These are phyloP conservation scores for Ceratobasidium sp. DNA, from an alignment of 1,284 basidiomycete genomes.

Conservation along the genomic window DNA sequence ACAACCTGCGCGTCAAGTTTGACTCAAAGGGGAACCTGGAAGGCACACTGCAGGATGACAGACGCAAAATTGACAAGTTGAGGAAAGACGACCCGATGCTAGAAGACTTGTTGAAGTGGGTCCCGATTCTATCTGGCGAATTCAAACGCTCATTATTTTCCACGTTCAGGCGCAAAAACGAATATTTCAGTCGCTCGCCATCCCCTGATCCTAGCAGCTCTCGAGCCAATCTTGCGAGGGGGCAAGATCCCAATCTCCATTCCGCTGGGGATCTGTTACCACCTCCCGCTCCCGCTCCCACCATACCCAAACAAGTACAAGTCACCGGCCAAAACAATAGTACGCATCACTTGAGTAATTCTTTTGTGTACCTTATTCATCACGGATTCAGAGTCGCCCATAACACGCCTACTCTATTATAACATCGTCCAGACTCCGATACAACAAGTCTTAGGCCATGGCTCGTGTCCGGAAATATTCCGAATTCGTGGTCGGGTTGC, in stretches of 20 bases:
- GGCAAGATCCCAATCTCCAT: slow-evolving; percentile 19
- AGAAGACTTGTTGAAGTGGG: slow-evolving; percentile 26
- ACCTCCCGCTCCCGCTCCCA: background rate
- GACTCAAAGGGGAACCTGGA: slow-evolving; percentile 34
- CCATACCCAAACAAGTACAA: background rate
- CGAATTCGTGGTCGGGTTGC: slow-evolving; percentile 15
- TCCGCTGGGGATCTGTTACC: slow-evolving; percentile 30
- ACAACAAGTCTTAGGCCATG: slow-evolving; percentile 22
- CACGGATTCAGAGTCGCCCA: background rate
- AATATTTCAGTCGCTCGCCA: slow-evolving; percentile 18
- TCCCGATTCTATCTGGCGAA: background rate
- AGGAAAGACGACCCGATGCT: slow-evolving; percentile 28
- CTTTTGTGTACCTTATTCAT: background rate
- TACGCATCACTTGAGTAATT: background rate
- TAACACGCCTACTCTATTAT: slow-evolving; percentile 17
- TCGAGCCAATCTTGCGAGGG: background rate
- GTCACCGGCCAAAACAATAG: background rate
- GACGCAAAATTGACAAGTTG: slow-evolving; percentile 27
- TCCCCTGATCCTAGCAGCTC: background rate
- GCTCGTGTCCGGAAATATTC: slow-evolving; percentile 30
- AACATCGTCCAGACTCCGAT: slow-evolving; percentile 34
- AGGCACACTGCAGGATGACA: slow-evolving; percentile 31
- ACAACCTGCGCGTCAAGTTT: slow-evolving; percentile 35
- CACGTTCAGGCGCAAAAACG: slow-evolving; percentile 13
- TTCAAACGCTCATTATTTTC: background rate